Percentiles rank a stretch among this genome's conserved stretches.
These are phyloP conservation scores for Alternaria triticina DNA, from an alignment of 2,329 filamentous ascomycete genomes.

Conservation along the genomic window DNA sequence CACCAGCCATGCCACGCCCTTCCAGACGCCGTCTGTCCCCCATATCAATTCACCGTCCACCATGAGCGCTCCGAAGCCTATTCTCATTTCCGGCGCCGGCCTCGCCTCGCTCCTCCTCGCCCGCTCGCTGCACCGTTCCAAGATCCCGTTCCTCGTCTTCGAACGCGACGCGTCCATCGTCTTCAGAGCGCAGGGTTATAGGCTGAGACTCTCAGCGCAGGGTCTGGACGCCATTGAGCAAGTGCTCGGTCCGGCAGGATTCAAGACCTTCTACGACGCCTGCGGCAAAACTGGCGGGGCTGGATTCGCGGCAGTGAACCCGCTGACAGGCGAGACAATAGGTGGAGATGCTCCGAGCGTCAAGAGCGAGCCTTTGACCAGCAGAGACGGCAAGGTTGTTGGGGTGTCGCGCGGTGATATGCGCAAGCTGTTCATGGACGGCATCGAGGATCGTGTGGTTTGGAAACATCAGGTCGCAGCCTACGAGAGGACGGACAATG, in stretches of 20 bases:
- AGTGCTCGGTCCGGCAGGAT: constrained; percentile 58
- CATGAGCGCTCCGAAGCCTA: constrained; percentile 45
- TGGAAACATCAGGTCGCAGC: constrained; percentile 64
- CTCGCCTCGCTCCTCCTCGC: constrained; percentile 42
- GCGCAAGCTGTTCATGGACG: constrained; percentile 64
- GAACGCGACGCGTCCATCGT: constrained; percentile 55
- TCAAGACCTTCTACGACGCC: constrained; percentile 62
- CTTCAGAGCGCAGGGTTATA: constrained; percentile 68
- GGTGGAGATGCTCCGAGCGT: constrained; percentile 22
- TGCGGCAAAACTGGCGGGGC: constrained; percentile 66
- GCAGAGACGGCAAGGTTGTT: constrained; percentile 64
- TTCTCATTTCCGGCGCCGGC: constrained; percentile 48
- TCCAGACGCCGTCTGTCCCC: background rate
- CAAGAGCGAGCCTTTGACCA: constrained; percentile 48
- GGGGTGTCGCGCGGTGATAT: constrained; percentile 70
- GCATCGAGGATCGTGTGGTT: constrained; percentile 61
- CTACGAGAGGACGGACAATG: constrained; percentile 62
- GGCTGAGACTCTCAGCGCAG: constrained; percentile 63
- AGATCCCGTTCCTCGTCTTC: constrained; percentile 44
- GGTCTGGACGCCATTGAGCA: constrained; percentile 67
- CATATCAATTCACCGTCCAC: background rate
- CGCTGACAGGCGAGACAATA: constrained; percentile 58
- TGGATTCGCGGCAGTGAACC: constrained; percentile 60
- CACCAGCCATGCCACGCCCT: background rate
- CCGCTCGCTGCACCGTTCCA: constrained; percentile 33